Evolutionary conservation across 108 stramenopile species (phyloP).

Genomic region (Conticribra guillardii): DNA sequence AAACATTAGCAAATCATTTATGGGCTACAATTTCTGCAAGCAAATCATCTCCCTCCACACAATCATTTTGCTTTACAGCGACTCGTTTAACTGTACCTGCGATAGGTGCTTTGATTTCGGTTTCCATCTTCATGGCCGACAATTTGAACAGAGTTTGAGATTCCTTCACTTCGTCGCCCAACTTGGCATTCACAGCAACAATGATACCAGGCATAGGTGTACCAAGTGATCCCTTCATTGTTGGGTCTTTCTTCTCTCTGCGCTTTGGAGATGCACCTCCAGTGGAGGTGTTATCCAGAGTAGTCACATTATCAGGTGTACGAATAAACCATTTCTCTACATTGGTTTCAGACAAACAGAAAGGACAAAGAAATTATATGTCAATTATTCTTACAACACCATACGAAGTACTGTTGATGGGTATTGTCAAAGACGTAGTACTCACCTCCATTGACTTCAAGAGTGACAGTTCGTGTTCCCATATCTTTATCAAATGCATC

Average conservation of each 20-base stretch:
- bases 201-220: slow-evolving; percentile 81
- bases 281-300: slow-evolving; percentile 12
- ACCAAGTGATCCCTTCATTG: slow-evolving; percentile 54
- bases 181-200: slow-evolving; percentile 58
- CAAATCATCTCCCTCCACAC: slow-evolving; percentile 66
- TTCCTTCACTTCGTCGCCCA: slow-evolving; percentile 60
- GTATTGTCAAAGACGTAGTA: too few species aligned
- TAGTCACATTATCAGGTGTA: slow-evolving; percentile 45
- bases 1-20: too few species aligned
- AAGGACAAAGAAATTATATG: too few species aligned
- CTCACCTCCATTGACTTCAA: slow-evolving; percentile 87
- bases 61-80: slow-evolving; percentile 59
- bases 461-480: slow-evolving; percentile 57
- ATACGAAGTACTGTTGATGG: too few species aligned
- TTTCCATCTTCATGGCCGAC: slow-evolving; percentile 91
- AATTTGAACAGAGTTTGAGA: slow-evolving; percentile 74
- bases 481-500: slow-evolving; percentile 33
- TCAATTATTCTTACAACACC: too few species aligned
- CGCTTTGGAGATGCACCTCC: slow-evolving; percentile 23
- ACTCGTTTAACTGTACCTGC: slow-evolving; percentile 55
- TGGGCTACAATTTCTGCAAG: slow-evolving; percentile 56
- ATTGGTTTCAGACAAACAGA: too few species aligned
- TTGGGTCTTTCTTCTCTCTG: slow-evolving; percentile 40
- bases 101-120: slow-evolving; percentile 59
- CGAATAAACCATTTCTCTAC: slow-evolving; percentile 53